phyloP scores from a whole-genome alignment of 2,329 filamentous ascomycete genomes.

The Arthrobotrys entomopaga region DNA sequence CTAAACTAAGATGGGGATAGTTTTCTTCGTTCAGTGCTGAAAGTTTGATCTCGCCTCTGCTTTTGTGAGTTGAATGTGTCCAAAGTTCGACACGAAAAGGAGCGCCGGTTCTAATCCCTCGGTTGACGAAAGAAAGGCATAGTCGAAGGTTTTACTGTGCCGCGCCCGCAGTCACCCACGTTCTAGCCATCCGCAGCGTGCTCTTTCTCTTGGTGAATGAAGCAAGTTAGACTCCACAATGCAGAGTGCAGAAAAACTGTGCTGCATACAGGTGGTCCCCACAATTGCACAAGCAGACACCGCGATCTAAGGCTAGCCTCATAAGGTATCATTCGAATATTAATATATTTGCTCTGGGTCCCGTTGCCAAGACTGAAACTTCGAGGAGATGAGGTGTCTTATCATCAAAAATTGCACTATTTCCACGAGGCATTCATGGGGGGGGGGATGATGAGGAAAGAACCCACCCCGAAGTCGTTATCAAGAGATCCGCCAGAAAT shows the following conservation, averaged over 20 bases:
- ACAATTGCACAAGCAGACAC: slow-evolving; percentile 20
- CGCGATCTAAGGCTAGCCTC: slow-evolving; percentile 38
- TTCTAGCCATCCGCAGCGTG: slow-evolving; percentile 30
- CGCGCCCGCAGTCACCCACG: slow-evolving; percentile 35
- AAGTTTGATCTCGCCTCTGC: slow-evolving; percentile 1
- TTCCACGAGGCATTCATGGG: slow-evolving; percentile 14
- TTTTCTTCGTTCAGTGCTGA: slow-evolving; percentile 6
- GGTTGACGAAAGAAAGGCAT: slow-evolving; percentile 23
- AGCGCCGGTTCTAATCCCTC: neutral
- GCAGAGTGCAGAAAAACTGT: slow-evolving; percentile 14
- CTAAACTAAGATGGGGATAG: slow-evolving; percentile 31
- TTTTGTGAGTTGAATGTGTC: slow-evolving; percentile 6
- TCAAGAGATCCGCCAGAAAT: slow-evolving; percentile 4
- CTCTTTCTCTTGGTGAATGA: slow-evolving; percentile 23
- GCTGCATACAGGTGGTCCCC: slow-evolving; percentile 40
- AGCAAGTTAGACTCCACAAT: slow-evolving; percentile 37
- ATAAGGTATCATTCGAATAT: slow-evolving; percentile 41
- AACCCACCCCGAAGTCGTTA: slow-evolving; percentile 1
- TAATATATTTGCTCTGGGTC: slow-evolving; percentile 31
- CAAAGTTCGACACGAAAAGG: slow-evolving; percentile 16
- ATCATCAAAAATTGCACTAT: slow-evolving; percentile 24
- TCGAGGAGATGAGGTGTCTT: slow-evolving; percentile 29
- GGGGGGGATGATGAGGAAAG: neutral
- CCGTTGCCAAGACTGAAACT: slow-evolving; percentile 42
- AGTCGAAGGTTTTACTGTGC: slow-evolving; percentile 33